These are phyloP conservation scores for Vitis hybrid DNA, from an alignment of 177 flowering plant species.

Conservation along the genomic window DNA sequence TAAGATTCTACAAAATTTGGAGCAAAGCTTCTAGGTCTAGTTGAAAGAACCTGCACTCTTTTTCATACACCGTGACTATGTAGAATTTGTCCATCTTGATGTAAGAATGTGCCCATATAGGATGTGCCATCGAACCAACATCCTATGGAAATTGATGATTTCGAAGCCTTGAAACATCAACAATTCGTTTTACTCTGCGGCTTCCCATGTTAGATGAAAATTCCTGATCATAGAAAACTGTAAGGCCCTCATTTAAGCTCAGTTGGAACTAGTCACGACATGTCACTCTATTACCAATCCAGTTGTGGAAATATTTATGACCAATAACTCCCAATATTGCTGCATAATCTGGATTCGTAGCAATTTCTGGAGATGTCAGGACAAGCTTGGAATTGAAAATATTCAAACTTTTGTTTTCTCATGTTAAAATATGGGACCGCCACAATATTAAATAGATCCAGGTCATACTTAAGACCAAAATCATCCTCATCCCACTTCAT, in stretches of 20 bases:
- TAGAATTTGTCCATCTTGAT: conserved; percentile 45
- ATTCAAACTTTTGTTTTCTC: conserved; percentile 99
- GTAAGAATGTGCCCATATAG: conserved; percentile 94
- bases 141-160: conserved; percentile 93
- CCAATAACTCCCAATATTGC: conserved; percentile 96
- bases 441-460: conserved; percentile 94
- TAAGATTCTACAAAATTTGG: too few species aligned
- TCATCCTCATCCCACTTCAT: conserved; percentile 99
- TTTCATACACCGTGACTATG: too few species aligned
- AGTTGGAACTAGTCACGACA: conserved; percentile 99
- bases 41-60: too few species aligned
- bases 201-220: conserved; percentile 98
- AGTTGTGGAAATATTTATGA: conserved; percentile 98
- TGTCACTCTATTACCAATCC: conserved; percentile 99
- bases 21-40: too few species aligned
- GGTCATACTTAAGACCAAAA: conserved; percentile 91
- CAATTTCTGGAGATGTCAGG: conserved; percentile 97
- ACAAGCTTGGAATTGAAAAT: conserved; percentile 96
- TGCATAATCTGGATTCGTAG: conserved; percentile 92
- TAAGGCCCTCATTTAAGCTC: conserved; percentile 96
- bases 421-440: conserved; percentile 98
- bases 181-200: conserved; percentile 86
- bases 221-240: conserved; percentile 98
- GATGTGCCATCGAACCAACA: conserved; percentile 99
- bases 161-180: conserved; percentile 90